Evolutionary conservation across 345 rosid species (phyloP).

Genomic region (Lepidium sativum): DNA sequence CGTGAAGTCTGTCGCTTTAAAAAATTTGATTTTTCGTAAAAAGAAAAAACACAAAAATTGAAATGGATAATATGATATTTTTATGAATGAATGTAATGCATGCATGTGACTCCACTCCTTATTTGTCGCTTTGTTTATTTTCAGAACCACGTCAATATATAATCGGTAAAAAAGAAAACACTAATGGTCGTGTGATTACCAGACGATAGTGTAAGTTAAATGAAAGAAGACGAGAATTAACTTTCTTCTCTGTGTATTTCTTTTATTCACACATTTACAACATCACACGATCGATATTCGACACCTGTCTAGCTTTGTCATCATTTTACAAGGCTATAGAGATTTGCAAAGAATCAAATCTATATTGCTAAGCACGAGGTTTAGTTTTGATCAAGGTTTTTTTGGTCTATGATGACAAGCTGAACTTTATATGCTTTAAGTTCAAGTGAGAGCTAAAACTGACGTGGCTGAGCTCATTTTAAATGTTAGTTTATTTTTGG

Average conservation of each 20-base stretch:
- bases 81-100: conserved; percentile 12
- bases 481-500: too few species aligned
- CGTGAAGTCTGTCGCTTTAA: conserved; percentile 17
- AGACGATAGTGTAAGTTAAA: neutral
- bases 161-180: neutral
- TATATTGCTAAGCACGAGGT: neutral
- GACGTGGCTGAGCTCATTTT: too few species aligned
- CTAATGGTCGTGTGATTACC: neutral
- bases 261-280: neutral
- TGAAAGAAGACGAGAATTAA: neutral
- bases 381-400: neutral
- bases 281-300: neutral
- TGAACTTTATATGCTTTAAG: neutral
- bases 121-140: neutral
- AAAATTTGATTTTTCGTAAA: neutral
- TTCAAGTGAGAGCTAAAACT: too few species aligned
- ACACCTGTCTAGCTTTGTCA: neutral
- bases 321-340: neutral
- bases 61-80: conserved; percentile 14
- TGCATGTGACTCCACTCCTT: conserved; percentile 20
- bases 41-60: neutral
- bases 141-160: neutral
- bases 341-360: neutral
- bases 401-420: neutral
- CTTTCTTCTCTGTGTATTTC: neutral